Base-by-base conservation (phyloP, 2,329 filamentous ascomycete species). In the Rutstroemia sp. region DNA sequence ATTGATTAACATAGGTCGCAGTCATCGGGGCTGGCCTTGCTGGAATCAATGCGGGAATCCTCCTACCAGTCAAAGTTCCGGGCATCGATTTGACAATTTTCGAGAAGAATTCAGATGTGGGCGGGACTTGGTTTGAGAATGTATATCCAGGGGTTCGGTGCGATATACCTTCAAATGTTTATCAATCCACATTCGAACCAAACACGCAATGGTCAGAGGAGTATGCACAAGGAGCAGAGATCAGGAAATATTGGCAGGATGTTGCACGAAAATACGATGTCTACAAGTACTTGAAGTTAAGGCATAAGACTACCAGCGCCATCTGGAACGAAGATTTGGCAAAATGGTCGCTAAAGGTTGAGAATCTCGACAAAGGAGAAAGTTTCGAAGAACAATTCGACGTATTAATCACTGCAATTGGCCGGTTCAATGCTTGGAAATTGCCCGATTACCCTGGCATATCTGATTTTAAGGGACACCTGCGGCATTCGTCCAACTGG, bases 161-260 rank as follows among this genome's bases (percentile, higher is more conserved):
- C 38, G 54, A 63, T 54, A 56, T 55, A 25, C 62, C 59, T 58
- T 67, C 71, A 62, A 72, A 60, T 72, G 83, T 85, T 19, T 89
- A 89, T 63, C 85, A 45, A 51, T 51, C 54, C 19, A 51, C 42
- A 7, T 89, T 88, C 67, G 75, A 76, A 6, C 83, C 84, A 0
- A 89, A 89, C 56, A 79, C 77, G 0, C 75, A 87, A 61, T 90
- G 87, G 87, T 78, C 77, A 0, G 82, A 88, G 62, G 76, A 83
- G 58, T 89, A 87, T 64, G 80, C 86, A 0, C 79, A 81, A 39
- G 86, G 86, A 0, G 67, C 72, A 4, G 87, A 90, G 67, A 89
- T 90, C 57, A 72, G 76, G 6, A 76, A 80, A 16, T 90, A 90
- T 65, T 84, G 84, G 82, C 77, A 86, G 62, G 69, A 69, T 0